A percentile compares a stretch with the other conserved stretches of the same genome.
Conservation (phyloP, 495 filamentous ascomycete species). For the Acidiella bohemica region DNA sequence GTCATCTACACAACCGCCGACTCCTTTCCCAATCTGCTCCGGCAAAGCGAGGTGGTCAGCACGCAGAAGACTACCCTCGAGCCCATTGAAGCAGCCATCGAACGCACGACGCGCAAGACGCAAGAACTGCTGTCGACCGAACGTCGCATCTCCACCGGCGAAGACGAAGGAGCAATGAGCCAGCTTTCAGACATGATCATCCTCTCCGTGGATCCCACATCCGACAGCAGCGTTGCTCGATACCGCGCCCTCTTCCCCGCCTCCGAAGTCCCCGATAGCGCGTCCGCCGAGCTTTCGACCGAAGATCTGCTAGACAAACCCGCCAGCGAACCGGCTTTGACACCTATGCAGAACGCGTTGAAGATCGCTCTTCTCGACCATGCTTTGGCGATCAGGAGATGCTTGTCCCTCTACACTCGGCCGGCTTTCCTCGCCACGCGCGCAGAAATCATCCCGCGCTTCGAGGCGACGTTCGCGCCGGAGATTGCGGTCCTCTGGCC, state of each 20-base stretch:
- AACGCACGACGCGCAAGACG: slow-evolving; percentile 84
- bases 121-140: slow-evolving; percentile 66
- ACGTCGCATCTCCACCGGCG: slow-evolving; percentile 59
- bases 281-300: slow-evolving; percentile 25
- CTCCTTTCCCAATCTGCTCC: slow-evolving; percentile 79
- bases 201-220: slow-evolving; percentile 53
- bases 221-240: slow-evolving; percentile 55
- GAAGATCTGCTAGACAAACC: slow-evolving; percentile 29
- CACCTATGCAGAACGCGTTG: slow-evolving; percentile 68
- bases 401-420: slow-evolving; percentile 52
- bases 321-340: slow-evolving; percentile 38
- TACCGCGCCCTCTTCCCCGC: slow-evolving; percentile 60
- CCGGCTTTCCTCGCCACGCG: slow-evolving; percentile 47
- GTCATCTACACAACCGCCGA: slow-evolving; percentile 72
- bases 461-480: slow-evolving; percentile 47
- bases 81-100: slow-evolving; percentile 75
- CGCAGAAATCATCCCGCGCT: slow-evolving; percentile 38
- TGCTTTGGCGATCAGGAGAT: slow-evolving; percentile 71
- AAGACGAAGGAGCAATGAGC: slow-evolving; percentile 44
- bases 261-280: slow-evolving; percentile 32
- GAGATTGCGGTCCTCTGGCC: slow-evolving; percentile 35
- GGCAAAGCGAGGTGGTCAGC: slow-evolving; percentile 69
- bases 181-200: slow-evolving; percentile 59
- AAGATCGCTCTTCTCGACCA: slow-evolving; percentile 80
- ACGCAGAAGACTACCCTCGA: slow-evolving; percentile 51